Base-by-base conservation (phyloP, 768 basidiomycete genomes). In the Cytidiella melzeri region DNA sequence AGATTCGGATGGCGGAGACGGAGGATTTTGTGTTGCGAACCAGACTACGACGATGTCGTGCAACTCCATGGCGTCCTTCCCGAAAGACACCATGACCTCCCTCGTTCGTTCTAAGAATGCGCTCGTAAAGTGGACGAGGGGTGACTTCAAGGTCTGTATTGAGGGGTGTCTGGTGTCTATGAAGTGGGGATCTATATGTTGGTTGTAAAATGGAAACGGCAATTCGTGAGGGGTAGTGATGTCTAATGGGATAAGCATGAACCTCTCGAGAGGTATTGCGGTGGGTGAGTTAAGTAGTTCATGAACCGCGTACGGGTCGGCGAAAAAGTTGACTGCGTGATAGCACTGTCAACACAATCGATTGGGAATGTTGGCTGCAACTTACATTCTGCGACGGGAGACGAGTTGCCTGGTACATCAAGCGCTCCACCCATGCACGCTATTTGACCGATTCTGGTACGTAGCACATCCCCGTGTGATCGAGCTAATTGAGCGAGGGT, bases 341-440 rank as follows among this genome's bases (percentile, higher is more conserved):
- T n/a, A n/a, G n/a, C n/a, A n/a, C n/a, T n/a, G n/a, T n/a, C n/a
- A n/a, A n/a, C n/a, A n/a, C n/a, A n/a, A n/a, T n/a, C n/a, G n/a
- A n/a, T n/a, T n/a, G n/a, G n/a, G n/a, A n/a, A n/a, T n/a, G n/a
- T n/a, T n/a, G n/a, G n/a, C n/a, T n/a, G n/a, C 30, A 27, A 63
- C 81, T 66, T 67, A 89, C 92, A 95, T 65, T 96, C 93, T 50
- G 92, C 86, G 3, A 79, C 73, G 6, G 91, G 80, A 21, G 74
- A 80, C 0, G 83, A 86, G 57, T 95, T 97, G 2, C 93, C 93
- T 0, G 93, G 91, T 26, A 91, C 87, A 55, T 94, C 91, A 20
- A 97, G 64, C 2, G 92, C 87, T 12, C 92, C 93, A n/a, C 93
- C 93, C 92, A 97, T 95, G 63, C 82, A 84, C 19, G 93, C 68